Evolutionary conservation across 768 basidiomycete genomes (phyloP).

Genomic region (Rhodotorula paludigena): DNA sequence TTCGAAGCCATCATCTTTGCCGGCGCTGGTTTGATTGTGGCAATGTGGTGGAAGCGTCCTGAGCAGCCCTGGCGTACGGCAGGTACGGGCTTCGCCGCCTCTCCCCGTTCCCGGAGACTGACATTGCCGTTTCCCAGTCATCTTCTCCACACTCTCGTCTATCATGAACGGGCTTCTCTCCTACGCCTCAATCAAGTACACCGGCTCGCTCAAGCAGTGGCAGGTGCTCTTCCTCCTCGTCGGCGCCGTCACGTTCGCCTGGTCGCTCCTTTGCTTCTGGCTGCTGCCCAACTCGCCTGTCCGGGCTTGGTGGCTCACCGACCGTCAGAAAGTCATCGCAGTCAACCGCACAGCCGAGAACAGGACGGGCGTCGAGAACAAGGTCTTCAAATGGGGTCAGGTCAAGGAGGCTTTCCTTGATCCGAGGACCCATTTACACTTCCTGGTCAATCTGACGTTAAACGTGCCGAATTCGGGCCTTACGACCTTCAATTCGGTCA

Average conservation of each 20-base stretch:
- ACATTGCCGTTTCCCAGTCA: slow-evolving; percentile 18
- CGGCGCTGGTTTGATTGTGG: slow-evolving; percentile 29
- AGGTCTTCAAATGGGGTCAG: slow-evolving; percentile 44
- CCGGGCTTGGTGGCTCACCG: slow-evolving; percentile 41
- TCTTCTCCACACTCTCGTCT: slow-evolving; percentile 42
- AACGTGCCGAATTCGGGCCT: slow-evolving; percentile 40
- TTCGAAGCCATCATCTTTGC: slow-evolving; percentile 40
- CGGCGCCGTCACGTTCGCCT: slow-evolving; percentile 39
- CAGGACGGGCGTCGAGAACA: slow-evolving; percentile 44
- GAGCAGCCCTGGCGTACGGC: slow-evolving; percentile 41
- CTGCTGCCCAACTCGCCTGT: slow-evolving; percentile 41
- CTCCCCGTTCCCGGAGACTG: neutral
- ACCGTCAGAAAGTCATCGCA: slow-evolving; percentile 41
- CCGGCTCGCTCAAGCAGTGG: slow-evolving; percentile 32
- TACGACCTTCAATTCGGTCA: slow-evolving; percentile 40
- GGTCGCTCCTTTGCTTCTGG: slow-evolving; percentile 35
- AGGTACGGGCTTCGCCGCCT: neutral
- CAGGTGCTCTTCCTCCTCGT: slow-evolving; percentile 40
- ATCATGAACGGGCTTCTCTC: slow-evolving; percentile 41
- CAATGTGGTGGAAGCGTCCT: slow-evolving; percentile 37
- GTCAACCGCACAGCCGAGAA: slow-evolving; percentile 31
- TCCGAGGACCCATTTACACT: slow-evolving; percentile 43
- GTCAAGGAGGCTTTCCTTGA: slow-evolving; percentile 42
- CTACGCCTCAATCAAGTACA: slow-evolving; percentile 20
- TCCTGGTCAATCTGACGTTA: slow-evolving; percentile 39